These are phyloP conservation scores for Lecanicillium sp. DNA, from an alignment of 2,329 filamentous ascomycete species.

Conservation along the genomic window DNA sequence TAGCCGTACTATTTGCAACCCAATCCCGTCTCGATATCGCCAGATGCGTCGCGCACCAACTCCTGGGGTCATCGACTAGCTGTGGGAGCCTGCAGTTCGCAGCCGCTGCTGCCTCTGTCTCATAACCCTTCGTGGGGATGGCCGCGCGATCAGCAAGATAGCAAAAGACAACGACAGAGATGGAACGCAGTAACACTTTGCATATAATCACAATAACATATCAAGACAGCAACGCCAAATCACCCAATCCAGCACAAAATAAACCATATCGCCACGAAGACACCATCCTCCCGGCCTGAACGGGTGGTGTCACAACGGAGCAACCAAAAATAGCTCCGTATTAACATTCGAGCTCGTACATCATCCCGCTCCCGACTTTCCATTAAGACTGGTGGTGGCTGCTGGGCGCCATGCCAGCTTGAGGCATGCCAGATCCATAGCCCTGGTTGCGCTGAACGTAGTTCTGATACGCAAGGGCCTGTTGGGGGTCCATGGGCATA, in stretches of 20 bases:
- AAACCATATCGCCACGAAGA: conserved; percentile 18
- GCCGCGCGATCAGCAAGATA: background rate
- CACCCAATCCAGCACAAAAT: conserved; percentile 32
- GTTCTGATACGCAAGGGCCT: conserved; percentile 75
- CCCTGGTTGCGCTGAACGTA: conserved; percentile 66
- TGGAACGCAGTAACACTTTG: conserved; percentile 1
- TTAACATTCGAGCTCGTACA: background rate
- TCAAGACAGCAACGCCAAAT: conserved; percentile 35
- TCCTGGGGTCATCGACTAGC: no score
- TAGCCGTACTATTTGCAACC: background rate
- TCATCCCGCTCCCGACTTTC: conserved; percentile 10
- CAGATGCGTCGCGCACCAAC: background rate
- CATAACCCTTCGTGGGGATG: no score
- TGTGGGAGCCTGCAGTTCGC: no score
- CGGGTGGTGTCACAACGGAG: no score
- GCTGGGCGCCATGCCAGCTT: conserved; percentile 73
- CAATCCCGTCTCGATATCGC: background rate
- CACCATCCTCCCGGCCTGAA: background rate
- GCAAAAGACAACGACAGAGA: conserved; percentile 1
- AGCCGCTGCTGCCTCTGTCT: no score
- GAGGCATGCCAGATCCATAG: conserved; percentile 72
- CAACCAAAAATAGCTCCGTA: background rate
- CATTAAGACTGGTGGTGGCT: conserved; percentile 69
- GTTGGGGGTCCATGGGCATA: conserved; percentile 66
- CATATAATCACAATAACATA: conserved; percentile 22